phyloP scores from a whole-genome alignment of 345 rosid genomes.

The Melaleuca quinquenervia region DNA sequence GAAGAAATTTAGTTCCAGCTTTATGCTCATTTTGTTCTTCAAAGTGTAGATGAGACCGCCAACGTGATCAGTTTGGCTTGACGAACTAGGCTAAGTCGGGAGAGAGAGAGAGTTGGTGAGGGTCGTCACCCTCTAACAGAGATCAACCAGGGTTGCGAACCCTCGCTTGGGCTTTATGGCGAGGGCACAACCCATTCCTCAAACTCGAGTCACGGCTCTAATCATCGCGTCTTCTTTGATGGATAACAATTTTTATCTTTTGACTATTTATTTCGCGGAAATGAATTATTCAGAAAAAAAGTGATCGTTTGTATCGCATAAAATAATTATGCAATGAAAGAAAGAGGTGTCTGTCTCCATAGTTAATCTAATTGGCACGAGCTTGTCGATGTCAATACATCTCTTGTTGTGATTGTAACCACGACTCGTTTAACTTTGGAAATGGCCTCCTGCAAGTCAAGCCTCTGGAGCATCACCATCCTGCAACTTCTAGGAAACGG shows the following conservation, averaged over 20 bases:
- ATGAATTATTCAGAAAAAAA: not conserved
- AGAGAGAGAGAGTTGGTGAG: not conserved
- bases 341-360: not conserved
- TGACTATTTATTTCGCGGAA: fast-evolving
- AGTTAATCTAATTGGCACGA: not conserved
- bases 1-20: not conserved
- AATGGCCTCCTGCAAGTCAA: not conserved
- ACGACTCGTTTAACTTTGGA: not conserved
- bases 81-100: not conserved
- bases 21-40: not conserved
- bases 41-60: not conserved
- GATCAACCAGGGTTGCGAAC: not conserved
- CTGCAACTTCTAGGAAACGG: not conserved
- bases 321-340: not conserved
- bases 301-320: not conserved
- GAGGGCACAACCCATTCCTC: not conserved
- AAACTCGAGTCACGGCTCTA: not conserved
- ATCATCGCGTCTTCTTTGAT: not conserved
- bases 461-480: not conserved
- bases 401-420: not conserved
- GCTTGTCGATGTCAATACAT: not conserved
- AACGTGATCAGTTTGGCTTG: not conserved
- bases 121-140: not conserved
- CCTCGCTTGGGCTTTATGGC: not conserved
- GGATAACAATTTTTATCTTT: fast-evolving